Percentiles rank a stretch among this genome's conserved stretches.
Evolutionary conservation across 176 grass and related monocot species (phyloP).

Genomic region (Avena atlantica): DNA sequence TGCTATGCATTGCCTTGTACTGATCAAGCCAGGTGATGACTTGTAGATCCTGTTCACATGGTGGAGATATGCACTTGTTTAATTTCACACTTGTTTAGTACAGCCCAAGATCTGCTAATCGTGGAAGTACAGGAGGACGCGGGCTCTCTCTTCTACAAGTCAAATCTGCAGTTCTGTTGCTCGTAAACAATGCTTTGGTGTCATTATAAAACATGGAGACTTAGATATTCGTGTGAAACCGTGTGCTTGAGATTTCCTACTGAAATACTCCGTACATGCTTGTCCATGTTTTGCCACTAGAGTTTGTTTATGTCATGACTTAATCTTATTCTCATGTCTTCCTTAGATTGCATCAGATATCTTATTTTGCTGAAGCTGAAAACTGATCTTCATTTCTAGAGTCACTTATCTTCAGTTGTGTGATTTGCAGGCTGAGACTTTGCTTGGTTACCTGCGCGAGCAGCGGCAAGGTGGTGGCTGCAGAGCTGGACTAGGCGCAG

Average conservation of each 20-base stretch:
- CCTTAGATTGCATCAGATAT: not conserved
- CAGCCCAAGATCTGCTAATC: conserved; percentile 31
- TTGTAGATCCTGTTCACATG: conserved; percentile 33
- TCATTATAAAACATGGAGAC: not conserved
- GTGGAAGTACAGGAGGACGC: conserved; percentile 19
- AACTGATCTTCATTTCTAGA: not conserved
- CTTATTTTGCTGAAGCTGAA: not conserved
- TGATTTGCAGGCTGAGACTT: conserved; percentile 77
- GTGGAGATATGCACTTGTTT: conserved; percentile 11
- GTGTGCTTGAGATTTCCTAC: conserved; percentile 9
- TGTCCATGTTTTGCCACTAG: not conserved
- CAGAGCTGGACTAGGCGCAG: conserved; percentile 38
- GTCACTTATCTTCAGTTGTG: conserved; percentile 5
- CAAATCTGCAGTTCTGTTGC: conserved; percentile 31
- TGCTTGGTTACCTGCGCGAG: conserved; percentile 85
- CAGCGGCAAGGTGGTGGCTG: conserved; percentile 71
- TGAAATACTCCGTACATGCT: not conserved
- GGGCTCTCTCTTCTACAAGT: conserved; percentile 32
- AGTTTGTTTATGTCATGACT: not conserved
- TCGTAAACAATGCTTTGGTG: conserved; percentile 8
- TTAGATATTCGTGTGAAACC: not conserved
- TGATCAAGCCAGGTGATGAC: conserved; percentile 33
- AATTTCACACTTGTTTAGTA: conserved; percentile 36
- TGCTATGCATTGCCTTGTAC: conserved; percentile 18
- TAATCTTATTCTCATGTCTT: not conserved